Evolutionary conservation across 1,284 basidiomycete species (phyloP), one percentile per base, ranked within the genome.

Genomic region (Cutaneotrichosporon arboriforme): DNA sequence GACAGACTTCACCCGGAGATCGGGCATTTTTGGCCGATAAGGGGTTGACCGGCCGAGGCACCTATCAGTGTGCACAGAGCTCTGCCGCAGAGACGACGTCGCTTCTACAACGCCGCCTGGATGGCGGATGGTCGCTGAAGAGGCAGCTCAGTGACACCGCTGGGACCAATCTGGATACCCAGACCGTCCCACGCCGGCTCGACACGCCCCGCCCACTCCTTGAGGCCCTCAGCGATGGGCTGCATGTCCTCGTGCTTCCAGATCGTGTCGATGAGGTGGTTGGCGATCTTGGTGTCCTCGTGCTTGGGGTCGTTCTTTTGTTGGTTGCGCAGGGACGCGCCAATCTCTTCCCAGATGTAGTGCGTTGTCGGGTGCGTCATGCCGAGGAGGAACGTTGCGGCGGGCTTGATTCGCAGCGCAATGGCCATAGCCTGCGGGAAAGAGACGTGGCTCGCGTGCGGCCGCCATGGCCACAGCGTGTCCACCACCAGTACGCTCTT

Each of bases 281-380:
- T 38, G 2, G 58, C 51, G 26, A 57, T 40, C 17, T 31, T 18
- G 18, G 57, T 41, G 34, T 58, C 55, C 10, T 51, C 14, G 37
- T 56, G 48, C n/a, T 40, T 21, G 10, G 43, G 39, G 10, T 54
- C 49, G 13, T 33, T 13, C 4, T 40, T 43, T 7, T 54, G 51
- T 20, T 50, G 48, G 22, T 55, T 56, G 9, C 54, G 44, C 17
- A 72, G 46, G 3, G 58, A 62, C 1, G 52, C 45, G 13, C 72
- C 70, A 2, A 74, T 53, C 43, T 69, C 69, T 41, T 67, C 63
- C 74, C 74, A 76, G 61, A 71, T 67, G 42, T 59, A 70, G 56
- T 77, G 74, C 13, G 71, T 65, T 12, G 66, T 65, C 4, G 73
- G 74, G 54, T 77, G 75, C 1, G 72, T 66, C 46, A 71, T 69